A percentile compares a stretch with the other conserved stretches of the same genome.
Conservation (phyloP, 164 flowering plant genomes). For the Aristolochia fimbriata region DNA sequence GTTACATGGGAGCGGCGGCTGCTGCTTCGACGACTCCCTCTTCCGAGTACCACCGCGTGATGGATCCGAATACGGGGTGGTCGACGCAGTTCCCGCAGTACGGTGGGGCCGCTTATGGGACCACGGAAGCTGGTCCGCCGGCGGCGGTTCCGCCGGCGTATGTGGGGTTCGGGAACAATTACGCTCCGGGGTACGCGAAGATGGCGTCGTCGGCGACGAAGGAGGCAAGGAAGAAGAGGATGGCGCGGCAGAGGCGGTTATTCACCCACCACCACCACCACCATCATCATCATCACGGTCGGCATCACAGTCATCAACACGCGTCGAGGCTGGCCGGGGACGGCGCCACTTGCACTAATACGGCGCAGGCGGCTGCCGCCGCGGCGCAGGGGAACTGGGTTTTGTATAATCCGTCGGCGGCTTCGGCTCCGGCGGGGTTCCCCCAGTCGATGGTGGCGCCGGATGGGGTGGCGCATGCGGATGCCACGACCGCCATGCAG, state of each 20-base stretch:
- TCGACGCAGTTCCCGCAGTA: slow-evolving; percentile 7
- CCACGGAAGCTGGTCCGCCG: too few relatives aligned
- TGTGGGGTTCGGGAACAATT: slow-evolving; percentile 22
- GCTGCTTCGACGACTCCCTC: slow-evolving; percentile 10
- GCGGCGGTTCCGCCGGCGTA: slow-evolving; percentile 10
- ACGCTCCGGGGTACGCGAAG: slow-evolving; percentile 24
- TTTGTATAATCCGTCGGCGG: slow-evolving; percentile 12
- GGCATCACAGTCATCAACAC: slow-evolving; percentile 19
- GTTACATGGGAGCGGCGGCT: slow-evolving; percentile 23
- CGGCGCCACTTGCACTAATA: slow-evolving; percentile 18
- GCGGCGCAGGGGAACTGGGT: slow-evolving; percentile 35
- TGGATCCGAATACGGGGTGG: slow-evolving; percentile 34
- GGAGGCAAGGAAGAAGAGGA: slow-evolving; percentile 91
- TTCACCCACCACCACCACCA: slow-evolving; percentile 35
- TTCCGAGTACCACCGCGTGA: slow-evolving; percentile 26
- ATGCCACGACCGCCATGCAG: slow-evolving; percentile 19
- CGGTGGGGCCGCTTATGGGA: slow-evolving; percentile 11
- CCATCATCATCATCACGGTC: slow-evolving; percentile 9
- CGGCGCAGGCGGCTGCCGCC: slow-evolving; percentile 15
- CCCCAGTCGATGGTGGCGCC: slow-evolving; percentile 3
- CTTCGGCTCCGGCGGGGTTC: slow-evolving; percentile 2
- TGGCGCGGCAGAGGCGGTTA: slow-evolving; percentile 74
- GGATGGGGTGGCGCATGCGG: slow-evolving; percentile 5
- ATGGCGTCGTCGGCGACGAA: slow-evolving; percentile 72
- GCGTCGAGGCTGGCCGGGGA: slow-evolving; percentile 14